These are phyloP conservation scores for Amanita pallidorosea DNA, from an alignment of 768 basidiomycete species.

Conservation along the genomic window DNA sequence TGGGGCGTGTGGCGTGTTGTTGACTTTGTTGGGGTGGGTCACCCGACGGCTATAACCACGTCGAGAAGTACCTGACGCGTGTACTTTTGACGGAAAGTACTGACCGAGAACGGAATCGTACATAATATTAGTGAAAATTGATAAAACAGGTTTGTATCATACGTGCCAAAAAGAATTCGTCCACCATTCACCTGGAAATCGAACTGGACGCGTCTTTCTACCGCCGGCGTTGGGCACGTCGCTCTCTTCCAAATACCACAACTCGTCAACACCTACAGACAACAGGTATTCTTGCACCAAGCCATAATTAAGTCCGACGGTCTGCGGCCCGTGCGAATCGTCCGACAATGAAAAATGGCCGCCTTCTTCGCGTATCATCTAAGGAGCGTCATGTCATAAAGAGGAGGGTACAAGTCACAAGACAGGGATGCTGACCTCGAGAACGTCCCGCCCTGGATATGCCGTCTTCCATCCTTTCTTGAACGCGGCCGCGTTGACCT, in stretches of 20 bases:
- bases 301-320: slow-evolving; percentile 81
- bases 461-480: slow-evolving; percentile 81
- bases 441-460: slow-evolving; percentile 75
- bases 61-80: too few species aligned
- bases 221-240: slow-evolving; percentile 33
- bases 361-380: slow-evolving; percentile 61
- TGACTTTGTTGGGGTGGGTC: too few species aligned
- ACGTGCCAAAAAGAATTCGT: slow-evolving; percentile 47
- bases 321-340: slow-evolving; percentile 87
- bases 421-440: slow-evolving; percentile 35
- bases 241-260: slow-evolving; percentile 50
- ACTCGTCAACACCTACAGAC: slow-evolving; percentile 43
- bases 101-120: too few species aligned
- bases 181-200: slow-evolving; percentile 43
- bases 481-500: slow-evolving; percentile 87
- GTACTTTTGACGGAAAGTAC: too few species aligned
- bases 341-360: slow-evolving; percentile 86
- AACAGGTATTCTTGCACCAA: slow-evolving; percentile 55
- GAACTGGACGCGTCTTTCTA: slow-evolving; percentile 31
- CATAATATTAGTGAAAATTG: too few species aligned
- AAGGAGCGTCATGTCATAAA: slow-evolving; percentile 3
- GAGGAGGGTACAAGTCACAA: slow-evolving; percentile 5
- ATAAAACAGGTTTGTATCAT: not conserved
- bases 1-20: too few species aligned
- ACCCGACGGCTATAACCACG: too few species aligned